A percentile compares a stretch with the other conserved stretches of the same genome.
Evolutionary conservation across 768 basidiomycete species (phyloP).

Genomic region (Lentinula edodes): DNA sequence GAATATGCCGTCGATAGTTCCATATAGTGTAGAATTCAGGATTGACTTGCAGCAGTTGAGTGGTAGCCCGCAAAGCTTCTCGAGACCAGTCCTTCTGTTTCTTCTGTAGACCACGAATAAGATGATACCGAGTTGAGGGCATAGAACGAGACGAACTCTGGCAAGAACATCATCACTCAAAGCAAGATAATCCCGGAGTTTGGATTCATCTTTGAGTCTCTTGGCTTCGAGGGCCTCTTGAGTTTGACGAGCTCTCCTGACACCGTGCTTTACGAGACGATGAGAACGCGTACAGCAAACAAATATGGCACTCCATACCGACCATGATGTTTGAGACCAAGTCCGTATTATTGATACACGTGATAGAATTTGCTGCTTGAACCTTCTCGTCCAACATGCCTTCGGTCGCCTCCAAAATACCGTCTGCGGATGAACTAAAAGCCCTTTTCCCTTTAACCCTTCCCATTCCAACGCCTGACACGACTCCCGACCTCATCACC

Average conservation of each 20-base stretch:
- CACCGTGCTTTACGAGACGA: constrained; percentile 47
- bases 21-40: constrained; percentile 96
- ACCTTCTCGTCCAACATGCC: constrained; percentile 37
- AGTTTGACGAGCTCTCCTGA: constrained; percentile 57
- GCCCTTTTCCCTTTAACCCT: constrained; percentile 80
- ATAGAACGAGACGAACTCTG: constrained; percentile 42
- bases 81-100: constrained; percentile 57
- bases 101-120: constrained; percentile 45
- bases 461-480: constrained; percentile 77
- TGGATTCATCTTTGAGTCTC: constrained; percentile 64
- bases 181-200: constrained; percentile 70
- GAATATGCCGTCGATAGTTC: constrained; percentile 87
- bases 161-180: constrained; percentile 59
- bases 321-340: constrained; percentile 16
- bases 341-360: neutral
- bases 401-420: constrained; percentile 43
- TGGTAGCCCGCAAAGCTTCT: constrained; percentile 77
- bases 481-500: constrained; percentile 70
- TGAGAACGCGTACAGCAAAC: constrained; percentile 5
- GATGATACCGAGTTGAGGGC: constrained; percentile 1
- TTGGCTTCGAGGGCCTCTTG: constrained; percentile 59
- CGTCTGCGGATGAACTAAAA: constrained; percentile 42
- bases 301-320: constrained; percentile 6
- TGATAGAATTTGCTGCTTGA: neutral
- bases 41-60: constrained; percentile 72